Evolutionary conservation across 306 rosid species (phyloP), one percentile per base, ranked within the genome.

Genomic region (Vigna angularis): DNA sequence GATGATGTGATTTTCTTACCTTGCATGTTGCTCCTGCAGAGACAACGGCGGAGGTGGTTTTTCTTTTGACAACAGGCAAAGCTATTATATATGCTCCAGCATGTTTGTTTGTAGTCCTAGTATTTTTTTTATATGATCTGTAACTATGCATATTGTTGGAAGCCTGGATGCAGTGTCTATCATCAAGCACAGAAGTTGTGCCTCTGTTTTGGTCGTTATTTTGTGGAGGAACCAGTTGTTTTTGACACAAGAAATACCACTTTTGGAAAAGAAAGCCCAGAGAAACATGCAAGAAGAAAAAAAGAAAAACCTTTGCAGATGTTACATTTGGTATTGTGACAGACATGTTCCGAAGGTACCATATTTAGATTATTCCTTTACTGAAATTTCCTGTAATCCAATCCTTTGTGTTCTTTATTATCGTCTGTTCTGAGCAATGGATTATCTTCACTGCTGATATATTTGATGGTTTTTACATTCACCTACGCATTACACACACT

Each of bases 31-130:
- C 70, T 81, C 50, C 76, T 84, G 90, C 86, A 88, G 94, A 87
- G 82, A 70, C 86, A 49, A 30, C 91, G 84, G n/a, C 66, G 90
- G 68, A 88, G 87, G 76, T 92, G 93, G 94, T 88, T 78, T 76
- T 88, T 92, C 86, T 92, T 92, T 51, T 92, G 84, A 91, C 52
- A 70, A 42, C 53, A 55, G 40, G 20, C 50, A 38, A 30, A 8
- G 58, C 36, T 42, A 48, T 40, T n/a, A 9, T 34, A 30, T 32
- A 42, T 76, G 74, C 74, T 26, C 50, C 30, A 71, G 22, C 68
- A 56, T 74, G 45, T 49, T 18, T 55, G 42, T 20, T 7, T 74
- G 70, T 36, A 48, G 12, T 68, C 80, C 67, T 64, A 50, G 4
- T 84, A 66, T 71, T 79, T 76, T 70, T 32, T 72, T 72, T 42